Evolutionary conservation across 768 basidiomycete genomes (phyloP), one percentile per base, ranked within the genome.

Genomic region (Mycena sanguinolenta): DNA sequence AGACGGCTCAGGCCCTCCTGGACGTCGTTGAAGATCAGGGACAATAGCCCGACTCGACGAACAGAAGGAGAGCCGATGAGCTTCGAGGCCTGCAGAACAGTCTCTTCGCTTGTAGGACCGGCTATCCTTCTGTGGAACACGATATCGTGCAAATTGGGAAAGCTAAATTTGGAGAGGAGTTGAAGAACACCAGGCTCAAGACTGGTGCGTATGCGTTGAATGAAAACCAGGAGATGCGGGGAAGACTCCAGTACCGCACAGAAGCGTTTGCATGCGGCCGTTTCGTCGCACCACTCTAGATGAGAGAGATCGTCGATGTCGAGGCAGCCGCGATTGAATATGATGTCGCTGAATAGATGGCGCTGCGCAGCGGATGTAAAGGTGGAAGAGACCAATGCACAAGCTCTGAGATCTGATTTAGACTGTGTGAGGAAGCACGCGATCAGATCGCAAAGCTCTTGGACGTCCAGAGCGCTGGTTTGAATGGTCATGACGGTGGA

Each of bases 311-410:
- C 67, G 60, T 62, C 60, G 42, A 63, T 50, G 39, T 53, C 42
- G 2, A 36, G 59, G 4, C 23, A 27, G 16, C 67, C 59, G 13
- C 67, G 60, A 63, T 68, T 68, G 54, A 68, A 38, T 19, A 68
- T 63, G 52, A 68, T 63, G 32, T 68, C 67, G 60, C 27, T 27
- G 27, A 68, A 68, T 9, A 68, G 52, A 2, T 55, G 34, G 34
- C 60, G 59, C 16, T 68, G 67, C 17, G 46, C 60, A 10, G 67
- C 39, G n/a, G 67, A 32, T 0, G 67, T 63, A 54, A 68, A 27
- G 44, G 5, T 19, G 21, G 44, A 23, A 19, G 55, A 46, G 42
- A 65, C 44, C 1, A 65, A 44, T 12, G 64, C 17, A 44, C 64
- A 65, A 13, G 64, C 53, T 19, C 64, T 6, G n/a, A 65, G 55